Conservation (phyloP, 2,329 filamentous ascomycete genomes). For the Alternaria rosae region DNA sequence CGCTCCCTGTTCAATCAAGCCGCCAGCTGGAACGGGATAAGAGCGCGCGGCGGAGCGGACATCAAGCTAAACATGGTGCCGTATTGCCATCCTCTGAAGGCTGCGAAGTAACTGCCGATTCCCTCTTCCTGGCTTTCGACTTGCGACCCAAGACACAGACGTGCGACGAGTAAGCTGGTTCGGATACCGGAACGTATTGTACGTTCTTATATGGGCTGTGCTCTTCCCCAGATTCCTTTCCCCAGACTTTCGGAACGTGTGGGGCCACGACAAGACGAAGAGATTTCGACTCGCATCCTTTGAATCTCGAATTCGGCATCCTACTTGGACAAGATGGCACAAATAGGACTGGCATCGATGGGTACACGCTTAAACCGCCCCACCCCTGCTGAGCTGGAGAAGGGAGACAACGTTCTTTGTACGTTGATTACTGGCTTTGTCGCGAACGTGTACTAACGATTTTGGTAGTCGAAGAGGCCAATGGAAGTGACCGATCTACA, state of each 20-base stretch:
- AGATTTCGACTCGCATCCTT: slow-evolving; percentile 11
- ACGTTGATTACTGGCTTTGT: slow-evolving; percentile 4
- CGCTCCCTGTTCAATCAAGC: slow-evolving; percentile 27
- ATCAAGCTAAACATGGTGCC: slow-evolving; percentile 29
- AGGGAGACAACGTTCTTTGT: slow-evolving; percentile 33
- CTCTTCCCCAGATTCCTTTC: slow-evolving; percentile 38
- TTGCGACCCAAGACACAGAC: slow-evolving; percentile 17
- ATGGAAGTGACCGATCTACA: slow-evolving; percentile 37
- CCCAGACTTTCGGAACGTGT: slow-evolving; percentile 31
- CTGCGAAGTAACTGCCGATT: slow-evolving; percentile 40
- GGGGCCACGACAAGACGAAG: slow-evolving; percentile 21
- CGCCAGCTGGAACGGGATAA: slow-evolving; percentile 23
- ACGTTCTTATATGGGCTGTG: slow-evolving; percentile 40
- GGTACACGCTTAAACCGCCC: slow-evolving; percentile 7
- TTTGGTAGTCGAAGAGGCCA: slow-evolving; percentile 32
- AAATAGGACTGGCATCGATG: slow-evolving; percentile 7
- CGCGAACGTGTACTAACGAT: slow-evolving; percentile 11
- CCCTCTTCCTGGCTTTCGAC: slow-evolving; percentile 21
- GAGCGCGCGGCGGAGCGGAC: slow-evolving; percentile 15
- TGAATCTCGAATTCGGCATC: neutral
- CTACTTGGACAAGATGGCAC: slow-evolving; percentile 13
- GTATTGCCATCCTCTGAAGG: slow-evolving; percentile 17
- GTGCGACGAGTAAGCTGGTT: neutral
- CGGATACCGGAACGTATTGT: slow-evolving; percentile 23
- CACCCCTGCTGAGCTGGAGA: slow-evolving; percentile 23